Evolutionary conservation across 129 eudicot species (phyloP).

Genomic region (Flaveria trinervia): DNA sequence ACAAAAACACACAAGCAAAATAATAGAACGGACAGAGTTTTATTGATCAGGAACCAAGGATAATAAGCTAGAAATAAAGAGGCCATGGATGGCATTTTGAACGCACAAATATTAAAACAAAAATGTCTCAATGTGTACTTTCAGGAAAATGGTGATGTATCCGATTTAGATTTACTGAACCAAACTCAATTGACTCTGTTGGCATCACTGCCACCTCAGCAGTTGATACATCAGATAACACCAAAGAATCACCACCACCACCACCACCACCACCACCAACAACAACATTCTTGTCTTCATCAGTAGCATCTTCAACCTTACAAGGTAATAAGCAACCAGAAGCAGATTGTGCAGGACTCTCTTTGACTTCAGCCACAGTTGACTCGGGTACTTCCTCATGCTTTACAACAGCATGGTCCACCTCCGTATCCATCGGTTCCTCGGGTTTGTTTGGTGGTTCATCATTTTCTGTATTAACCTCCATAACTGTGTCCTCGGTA

Average conservation of each 20-base stretch:
- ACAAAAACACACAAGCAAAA: conserved; percentile 15
- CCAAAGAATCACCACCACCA: conserved; percentile 8
- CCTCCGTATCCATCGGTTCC: conserved; percentile 40
- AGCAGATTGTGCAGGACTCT: conserved; percentile 20
- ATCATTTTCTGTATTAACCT: conserved; percentile 20
- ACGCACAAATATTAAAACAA: conserved; percentile 33
- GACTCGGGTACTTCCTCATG: conserved; percentile 32
- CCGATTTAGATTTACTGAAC: conserved; percentile 80
- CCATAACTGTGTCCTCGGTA: conserved; percentile 24
- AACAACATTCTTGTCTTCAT: conserved; percentile 32
- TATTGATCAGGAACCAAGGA: conserved; percentile 48
- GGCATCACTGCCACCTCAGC: conserved; percentile 55
- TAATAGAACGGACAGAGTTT: conserved; percentile 35
- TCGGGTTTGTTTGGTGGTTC: conserved; percentile 25
- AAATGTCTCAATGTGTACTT: conserved; percentile 90
- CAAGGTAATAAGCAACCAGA: conserved; percentile 30
- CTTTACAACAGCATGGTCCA: conserved; percentile 21
- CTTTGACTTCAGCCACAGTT: conserved; percentile 9
- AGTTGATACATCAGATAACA: conserved; percentile 53
- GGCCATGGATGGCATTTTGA: conserved; percentile 37
- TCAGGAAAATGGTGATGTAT: conserved; percentile 96
- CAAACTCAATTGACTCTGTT: conserved; percentile 69
- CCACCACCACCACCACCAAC: background rate
- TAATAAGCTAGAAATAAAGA: conserved; percentile 20
- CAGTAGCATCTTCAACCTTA: conserved; percentile 29